A percentile compares a stretch with the other conserved stretches of the same genome.
Evolutionary conservation across 2,329 filamentous ascomycete genomes (phyloP).

Genomic region (Trichoderma asperellum): DNA sequence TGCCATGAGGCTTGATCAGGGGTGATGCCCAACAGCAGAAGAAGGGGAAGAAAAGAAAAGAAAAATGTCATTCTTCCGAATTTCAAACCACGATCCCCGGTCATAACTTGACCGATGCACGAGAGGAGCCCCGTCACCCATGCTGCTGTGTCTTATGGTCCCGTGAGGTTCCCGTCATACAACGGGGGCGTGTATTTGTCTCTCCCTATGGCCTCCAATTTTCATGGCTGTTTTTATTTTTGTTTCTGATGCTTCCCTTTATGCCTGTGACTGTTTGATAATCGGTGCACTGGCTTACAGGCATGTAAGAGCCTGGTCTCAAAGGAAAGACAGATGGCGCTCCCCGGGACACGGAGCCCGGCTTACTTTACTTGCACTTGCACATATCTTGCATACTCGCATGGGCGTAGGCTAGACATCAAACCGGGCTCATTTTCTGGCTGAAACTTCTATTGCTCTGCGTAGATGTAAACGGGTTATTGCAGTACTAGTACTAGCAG

Average conservation of each 20-base stretch:
- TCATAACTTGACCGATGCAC: slow-evolving; percentile 14
- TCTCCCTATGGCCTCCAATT: not conserved
- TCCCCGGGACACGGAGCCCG: slow-evolving; percentile 16
- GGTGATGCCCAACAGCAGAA: not conserved
- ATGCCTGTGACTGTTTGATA: not conserved
- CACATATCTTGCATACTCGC: not conserved
- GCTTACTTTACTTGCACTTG: slow-evolving; percentile 4
- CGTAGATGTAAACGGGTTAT: not conserved
- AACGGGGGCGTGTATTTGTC: not conserved
- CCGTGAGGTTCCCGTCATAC: slow-evolving; percentile 19
- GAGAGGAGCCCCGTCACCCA: slow-evolving; percentile 1
- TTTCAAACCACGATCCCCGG: slow-evolving; percentile 14
- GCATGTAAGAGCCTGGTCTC: not conserved
- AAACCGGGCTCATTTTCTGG: not conserved
- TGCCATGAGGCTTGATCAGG: slow-evolving; percentile 13
- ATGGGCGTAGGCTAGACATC: not conserved
- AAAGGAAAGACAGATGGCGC: slow-evolving; percentile 4
- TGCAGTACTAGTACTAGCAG: not conserved
- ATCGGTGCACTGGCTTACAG: not conserved
- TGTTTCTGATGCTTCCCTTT: not conserved
- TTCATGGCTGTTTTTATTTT: not conserved
- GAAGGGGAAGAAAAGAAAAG: not conserved
- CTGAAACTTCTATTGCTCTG: not conserved
- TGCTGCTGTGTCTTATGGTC: slow-evolving; percentile 25
- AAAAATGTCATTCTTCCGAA: not conserved